Base-by-base conservation (phyloP, 257 asterid species). In the Rauvolfia tetraphylla region DNA sequence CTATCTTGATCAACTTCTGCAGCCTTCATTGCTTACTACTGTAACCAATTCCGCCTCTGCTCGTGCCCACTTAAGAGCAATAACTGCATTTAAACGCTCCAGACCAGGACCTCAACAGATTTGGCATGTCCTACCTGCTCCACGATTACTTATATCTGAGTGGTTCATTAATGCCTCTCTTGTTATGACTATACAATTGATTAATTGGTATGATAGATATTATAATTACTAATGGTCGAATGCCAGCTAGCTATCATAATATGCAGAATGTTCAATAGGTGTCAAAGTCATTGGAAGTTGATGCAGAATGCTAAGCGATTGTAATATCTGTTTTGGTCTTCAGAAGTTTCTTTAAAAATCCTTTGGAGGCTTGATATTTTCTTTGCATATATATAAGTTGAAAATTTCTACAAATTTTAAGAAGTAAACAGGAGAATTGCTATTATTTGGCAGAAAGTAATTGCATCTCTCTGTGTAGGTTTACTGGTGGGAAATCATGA, bases 1-100 rank as follows among this genome's bases (percentile, higher is more conserved):
- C 81, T 95, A 84, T 86, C 94, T 95, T 51, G 98, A 95, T 91
- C 99, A 95, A 75, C 86, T 95, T 65, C 79, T 95, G 87, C 99
- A 93, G 86, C 98, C 98, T 59, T 93, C 99, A 71, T 80, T 95
- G 85, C 90, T 95, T 82, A 93, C 97, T 23, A 95, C 99, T 76
- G 95, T 95, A 69, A 95, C 99, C 83, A 93, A 95, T 86, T 95
- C 98, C 72, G 86, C 88, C 22, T 89, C 99, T 81, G 97, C 99
- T 73, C 88, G 88, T 80, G 88, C 97, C 72, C 99, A 95, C 87
- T 88, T 95, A 82, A 90, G 95, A 85, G 99, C 97, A 82, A 95
- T 95, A 83, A 90, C 99, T 77, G 97, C 95, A 23, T 86, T 92
- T 70, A 95, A 92, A 79, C 99, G 99, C 78, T 85, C 97, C 75